Evolutionary conservation across 75 land plant genomes (phyloP).

Genomic region (Gnetum montanum): DNA sequence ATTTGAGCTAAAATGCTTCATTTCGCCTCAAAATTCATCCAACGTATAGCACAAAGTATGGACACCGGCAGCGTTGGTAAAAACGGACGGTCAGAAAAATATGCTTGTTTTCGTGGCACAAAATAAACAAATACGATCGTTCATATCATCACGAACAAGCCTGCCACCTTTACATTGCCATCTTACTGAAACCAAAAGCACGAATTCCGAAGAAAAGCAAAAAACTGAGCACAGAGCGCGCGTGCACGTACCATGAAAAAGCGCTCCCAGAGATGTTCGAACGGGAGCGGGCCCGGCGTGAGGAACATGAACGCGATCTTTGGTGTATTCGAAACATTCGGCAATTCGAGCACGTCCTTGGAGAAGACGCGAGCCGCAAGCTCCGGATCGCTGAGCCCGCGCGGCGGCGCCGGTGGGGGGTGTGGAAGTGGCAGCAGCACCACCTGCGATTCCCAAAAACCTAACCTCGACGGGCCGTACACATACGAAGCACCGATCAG

Average conservation of each 20-base stretch:
- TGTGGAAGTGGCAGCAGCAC: conserved; percentile 6
- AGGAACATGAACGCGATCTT: conserved; percentile 93
- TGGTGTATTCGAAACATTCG: conserved; percentile 15
- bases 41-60: too few species aligned
- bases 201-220: too few species aligned
- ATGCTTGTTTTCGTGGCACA: too few species aligned
- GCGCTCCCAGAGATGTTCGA: conserved; percentile 78
- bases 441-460: conserved; percentile 29
- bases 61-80: too few species aligned
- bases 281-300: conserved; percentile 70
- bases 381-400: conserved; percentile 58
- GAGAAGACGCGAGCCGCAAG: conserved; percentile 46
- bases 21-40: too few species aligned
- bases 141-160: too few species aligned
- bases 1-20: too few species aligned
- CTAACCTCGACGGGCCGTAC: conserved; percentile 16
- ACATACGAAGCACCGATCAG: conserved; percentile 36
- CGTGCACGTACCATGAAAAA: conserved; percentile 66
- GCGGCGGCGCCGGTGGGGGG: conserved; percentile 36
- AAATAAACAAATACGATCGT: too few species aligned
- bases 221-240: too few species aligned
- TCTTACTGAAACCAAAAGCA: too few species aligned
- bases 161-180: too few species aligned
- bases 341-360: conserved; percentile 36
- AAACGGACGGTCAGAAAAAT: too few species aligned